These are phyloP conservation scores for Neurospora discreta DNA, from an alignment of 495 filamentous ascomycete species.

Conservation along the genomic window DNA sequence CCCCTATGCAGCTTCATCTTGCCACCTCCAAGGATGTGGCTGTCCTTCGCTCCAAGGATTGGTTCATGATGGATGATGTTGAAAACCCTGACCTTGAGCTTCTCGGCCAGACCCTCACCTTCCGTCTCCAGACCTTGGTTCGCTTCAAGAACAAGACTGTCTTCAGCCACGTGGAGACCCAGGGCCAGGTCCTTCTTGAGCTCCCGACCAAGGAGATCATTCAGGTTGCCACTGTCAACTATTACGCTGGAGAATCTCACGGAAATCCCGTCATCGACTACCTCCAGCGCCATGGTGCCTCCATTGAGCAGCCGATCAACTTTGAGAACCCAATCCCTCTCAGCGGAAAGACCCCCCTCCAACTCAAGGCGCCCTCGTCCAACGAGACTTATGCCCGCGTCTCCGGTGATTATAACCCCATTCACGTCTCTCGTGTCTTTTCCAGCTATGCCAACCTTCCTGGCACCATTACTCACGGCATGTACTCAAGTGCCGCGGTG, in stretches of 20 bases:
- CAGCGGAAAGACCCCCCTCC: conserved; percentile 78
- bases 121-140: conserved; percentile 84
- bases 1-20: conserved; percentile 87
- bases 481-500: conserved; percentile 98
- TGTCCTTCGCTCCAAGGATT: conserved; percentile 88
- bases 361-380: conserved; percentile 81
- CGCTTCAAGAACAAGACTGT: conserved; percentile 91
- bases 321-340: conserved; percentile 96
- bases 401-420: conserved; percentile 97
- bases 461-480: conserved; percentile 95
- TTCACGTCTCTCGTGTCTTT: conserved; percentile 96
- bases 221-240: conserved; percentile 90
- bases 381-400: conserved; percentile 98
- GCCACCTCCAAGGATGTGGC: conserved; percentile 80
- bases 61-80: conserved; percentile 65
- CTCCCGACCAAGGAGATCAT: conserved; percentile 96
- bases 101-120: conserved; percentile 83
- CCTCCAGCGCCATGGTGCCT: conserved; percentile 79
- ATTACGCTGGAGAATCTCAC: conserved; percentile 78
- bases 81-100: conserved; percentile 70
- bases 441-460: conserved; percentile 88
- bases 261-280: conserved; percentile 97
- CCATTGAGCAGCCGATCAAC: conserved; percentile 91
- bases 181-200: conserved; percentile 87
- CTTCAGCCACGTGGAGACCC: conserved; percentile 85